Conservation (phyloP, 176 grass and related monocot genomes). For the Bonia amplexicaulis region DNA sequence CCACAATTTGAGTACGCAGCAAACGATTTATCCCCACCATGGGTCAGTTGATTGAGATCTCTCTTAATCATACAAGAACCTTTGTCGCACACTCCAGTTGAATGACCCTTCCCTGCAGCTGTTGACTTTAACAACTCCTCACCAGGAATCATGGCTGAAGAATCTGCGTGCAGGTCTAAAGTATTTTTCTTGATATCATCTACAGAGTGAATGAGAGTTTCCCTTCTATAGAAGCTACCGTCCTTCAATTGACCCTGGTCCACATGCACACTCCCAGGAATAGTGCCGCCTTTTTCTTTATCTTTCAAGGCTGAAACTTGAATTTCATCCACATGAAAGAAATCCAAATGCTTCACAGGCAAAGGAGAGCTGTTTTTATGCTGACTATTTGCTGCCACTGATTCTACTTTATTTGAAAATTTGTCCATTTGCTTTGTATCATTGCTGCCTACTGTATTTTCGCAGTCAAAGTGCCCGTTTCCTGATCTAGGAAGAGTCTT, state of each 20-base stretch:
- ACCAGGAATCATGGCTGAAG: background rate
- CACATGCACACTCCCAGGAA: background rate
- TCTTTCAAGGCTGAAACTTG: constrained; percentile 16
- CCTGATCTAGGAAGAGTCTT: constrained; percentile 49
- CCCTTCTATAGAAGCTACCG: background rate
- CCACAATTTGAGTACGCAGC: constrained; percentile 11
- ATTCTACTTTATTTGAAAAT: constrained; percentile 23
- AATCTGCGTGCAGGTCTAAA: constrained; percentile 1
- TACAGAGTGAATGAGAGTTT: constrained; percentile 10
- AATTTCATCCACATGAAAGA: constrained; percentile 69
- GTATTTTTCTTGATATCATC: constrained; percentile 14
- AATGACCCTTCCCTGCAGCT: background rate
- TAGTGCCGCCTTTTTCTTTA: constrained; percentile 30
- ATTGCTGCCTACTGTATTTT: constrained; percentile 41
- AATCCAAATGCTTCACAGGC: constrained; percentile 87
- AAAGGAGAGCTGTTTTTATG: constrained; percentile 52
- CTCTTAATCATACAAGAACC: constrained; percentile 3
- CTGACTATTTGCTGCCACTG: constrained; percentile 7
- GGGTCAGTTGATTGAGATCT: constrained; percentile 6
- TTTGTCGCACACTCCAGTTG: background rate
- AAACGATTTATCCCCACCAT: constrained; percentile 9
- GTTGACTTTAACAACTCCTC: constrained; percentile 22
- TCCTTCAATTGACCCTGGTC: constrained; percentile 12
- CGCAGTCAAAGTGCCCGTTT: constrained; percentile 25
- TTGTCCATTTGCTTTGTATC: constrained; percentile 49